Base-by-base conservation (phyloP, 495 filamentous ascomycete genomes). In the Hypoxylon fuscum region DNA sequence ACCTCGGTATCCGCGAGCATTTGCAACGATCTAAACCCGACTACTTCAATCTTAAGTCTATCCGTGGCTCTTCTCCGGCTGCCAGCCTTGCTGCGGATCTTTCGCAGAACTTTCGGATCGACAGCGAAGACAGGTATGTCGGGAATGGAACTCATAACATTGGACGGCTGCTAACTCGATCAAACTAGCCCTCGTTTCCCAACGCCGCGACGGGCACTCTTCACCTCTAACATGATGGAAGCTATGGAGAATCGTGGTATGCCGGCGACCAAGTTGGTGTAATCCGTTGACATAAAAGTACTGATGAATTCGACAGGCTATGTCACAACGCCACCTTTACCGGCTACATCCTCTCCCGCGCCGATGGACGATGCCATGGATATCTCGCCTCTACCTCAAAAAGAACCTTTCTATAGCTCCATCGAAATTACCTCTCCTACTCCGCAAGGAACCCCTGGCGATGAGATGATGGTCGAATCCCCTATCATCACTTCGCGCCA, bases 81-180 rank as follows among this genome's bases (percentile, higher is more conserved):
- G 86, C 91, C 2, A 95, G 90, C 68, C 77, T 98, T 59, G 94
- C 92, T 17, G 92, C 92, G 40, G 95, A 98, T 74, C 82, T 97
- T 65, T 97, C 93, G 40, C 92, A 96, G 72, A 98, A 97, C 79
- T 96, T 98, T 68, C 92, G 92, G 64, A 88, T 96, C 68, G 77
- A 83, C 62, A 85, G 79, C 54, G 93, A 96, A 71, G 88, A 88
- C 63, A 96, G 92, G 93, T 96, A 71, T 73, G 74, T 80, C 59
- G 22, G 55, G 66, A 59, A 52, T 43, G n/a, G 8, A 9, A 61
- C 25, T 58, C 45, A 53, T 68, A 40, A 59, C 35, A 8, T 12
- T 8, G 29, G 29, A 49, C 51, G 35, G 35, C 42, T 62, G 53
- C 68, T 77, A 52, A 77, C n/a, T 70, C n/a, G n/a, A 48, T 17